Base-by-base conservation (phyloP, 495 filamentous ascomycete species). In the Entonaema liquescens region DNA sequence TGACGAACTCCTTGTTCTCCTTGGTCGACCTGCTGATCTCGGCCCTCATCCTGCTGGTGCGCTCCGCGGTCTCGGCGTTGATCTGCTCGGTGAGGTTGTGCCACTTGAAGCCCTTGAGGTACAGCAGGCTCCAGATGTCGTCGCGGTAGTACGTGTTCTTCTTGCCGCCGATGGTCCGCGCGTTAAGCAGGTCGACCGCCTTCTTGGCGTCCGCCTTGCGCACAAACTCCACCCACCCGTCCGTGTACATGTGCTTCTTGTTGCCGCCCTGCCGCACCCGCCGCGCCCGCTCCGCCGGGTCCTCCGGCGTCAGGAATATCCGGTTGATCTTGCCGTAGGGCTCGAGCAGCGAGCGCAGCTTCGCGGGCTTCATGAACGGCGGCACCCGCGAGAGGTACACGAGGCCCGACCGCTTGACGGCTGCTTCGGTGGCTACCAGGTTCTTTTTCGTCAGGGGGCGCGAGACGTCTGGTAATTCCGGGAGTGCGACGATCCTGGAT, bases 161-260 rank as follows among this genome's bases (percentile, higher is more conserved):
- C 75, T 91, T 91, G 15, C 94, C 95, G 26, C 93, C 93, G 49
- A 98, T 89, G 25, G 85, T 93, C 28, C 85, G 83, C 28, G 92
- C 90, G 78, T 98, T 98, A 35, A 98, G 79, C 2, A 91, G 86
- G 74, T 97, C 94, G n/a, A 91, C 93, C 5, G 87, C 92, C 9
- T 89, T 79, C 75, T 96, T 96, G 3, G 95, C 96, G 40, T 92
- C 90, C 23, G 61, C 65, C 72, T 88, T 89, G 76, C 92, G 89
- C 23, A 86, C 78, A 73, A 97, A 97, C 74, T 99, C 95, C 17
- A 98, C 89, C 95, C 95, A 99, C 1, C 95, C 95, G 76, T 98
- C 96, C 5, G 89, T 89, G 79, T 91, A 99, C 15, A 84, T 88
- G 64, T 91, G 88, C 75, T 97, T 94, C 79, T 95, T 95, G 79